Conservation (phyloP, 2,329 filamentous ascomycete species). For the Colletotrichum simmondsii region DNA sequence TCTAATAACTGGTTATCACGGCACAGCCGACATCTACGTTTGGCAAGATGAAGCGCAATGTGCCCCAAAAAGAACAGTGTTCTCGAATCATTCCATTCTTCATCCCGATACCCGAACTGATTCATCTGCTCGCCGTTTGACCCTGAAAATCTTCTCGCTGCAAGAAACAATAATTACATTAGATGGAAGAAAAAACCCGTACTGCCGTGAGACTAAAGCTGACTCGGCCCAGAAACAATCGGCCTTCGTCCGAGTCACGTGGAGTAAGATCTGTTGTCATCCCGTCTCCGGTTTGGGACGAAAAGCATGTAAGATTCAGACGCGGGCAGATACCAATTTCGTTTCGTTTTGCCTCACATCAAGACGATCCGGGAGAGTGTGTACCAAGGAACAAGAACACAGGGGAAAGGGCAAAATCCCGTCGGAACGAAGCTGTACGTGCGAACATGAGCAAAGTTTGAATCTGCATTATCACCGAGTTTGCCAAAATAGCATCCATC, state of each 20-base stretch:
- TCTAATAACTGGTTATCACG: not conserved
- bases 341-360: conserved; percentile 7
- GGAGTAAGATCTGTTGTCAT: not conserved
- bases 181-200: not conserved
- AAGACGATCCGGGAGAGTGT: not conserved
- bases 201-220: conserved; percentile 14
- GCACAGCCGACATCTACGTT: not conserved
- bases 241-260: conserved; percentile 13
- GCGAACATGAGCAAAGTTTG: conserved; percentile 20
- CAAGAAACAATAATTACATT: not conserved
- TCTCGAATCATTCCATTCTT: not conserved
- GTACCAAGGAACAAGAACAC: too few relatives aligned
- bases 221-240: conserved; percentile 14
- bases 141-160: not conserved
- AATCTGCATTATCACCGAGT: not conserved
- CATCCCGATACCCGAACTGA: not conserved
- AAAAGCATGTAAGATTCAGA: not conserved
- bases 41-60: conserved; percentile 1
- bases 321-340: not conserved
- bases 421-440: not conserved
- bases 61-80: not conserved
- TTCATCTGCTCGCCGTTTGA: not conserved
- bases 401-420: not conserved
- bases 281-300: conserved; percentile 5
- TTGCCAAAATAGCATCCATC: conserved; percentile 2